These are phyloP conservation scores for Orbilia ellipsospora DNA, from an alignment of 2,329 filamentous ascomycete species.

Conservation along the genomic window DNA sequence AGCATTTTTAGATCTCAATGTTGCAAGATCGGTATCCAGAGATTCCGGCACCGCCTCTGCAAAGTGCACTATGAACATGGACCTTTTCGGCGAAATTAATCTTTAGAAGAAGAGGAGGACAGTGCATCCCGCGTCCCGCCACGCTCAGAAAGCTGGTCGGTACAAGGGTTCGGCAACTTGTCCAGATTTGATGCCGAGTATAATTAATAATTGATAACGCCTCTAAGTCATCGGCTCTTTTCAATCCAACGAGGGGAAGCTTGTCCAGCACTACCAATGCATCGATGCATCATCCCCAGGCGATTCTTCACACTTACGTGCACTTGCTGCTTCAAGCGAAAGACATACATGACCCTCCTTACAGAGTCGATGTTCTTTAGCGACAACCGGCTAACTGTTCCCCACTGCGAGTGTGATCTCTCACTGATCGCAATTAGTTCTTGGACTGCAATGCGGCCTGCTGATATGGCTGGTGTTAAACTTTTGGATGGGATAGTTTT, in stretches of 20 bases:
- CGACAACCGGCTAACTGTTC: constrained; percentile 4
- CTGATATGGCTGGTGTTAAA: constrained; percentile 23
- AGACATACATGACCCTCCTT: constrained; percentile 13
- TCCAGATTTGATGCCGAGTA: constrained; percentile 5
- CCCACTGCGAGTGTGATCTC: constrained; percentile 10
- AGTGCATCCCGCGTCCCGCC: constrained; percentile 18
- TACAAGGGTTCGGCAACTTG: constrained; percentile 39
- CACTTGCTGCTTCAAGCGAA: constrained; percentile 6
- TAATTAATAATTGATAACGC: not conserved
- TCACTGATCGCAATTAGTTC: constrained; percentile 38
- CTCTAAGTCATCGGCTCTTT: not conserved
- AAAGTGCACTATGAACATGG: not conserved
- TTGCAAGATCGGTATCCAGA: not conserved
- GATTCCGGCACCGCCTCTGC: not conserved
- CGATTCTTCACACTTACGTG: not conserved
- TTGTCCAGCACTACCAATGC: not conserved
- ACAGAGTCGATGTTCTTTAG: constrained; percentile 22
- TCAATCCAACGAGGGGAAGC: no score
- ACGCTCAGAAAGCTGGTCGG: constrained; percentile 23
- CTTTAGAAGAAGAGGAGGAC: constrained; percentile 17
- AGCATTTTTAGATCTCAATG: no score
- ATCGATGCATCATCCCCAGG: constrained; percentile 3
- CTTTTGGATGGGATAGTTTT: constrained; percentile 1
- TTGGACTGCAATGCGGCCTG: constrained; percentile 27
- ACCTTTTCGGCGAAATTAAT: not conserved